Conservation (phyloP, 1,139 yeast genomes). For the Scheffersomyces quercinus region DNA sequence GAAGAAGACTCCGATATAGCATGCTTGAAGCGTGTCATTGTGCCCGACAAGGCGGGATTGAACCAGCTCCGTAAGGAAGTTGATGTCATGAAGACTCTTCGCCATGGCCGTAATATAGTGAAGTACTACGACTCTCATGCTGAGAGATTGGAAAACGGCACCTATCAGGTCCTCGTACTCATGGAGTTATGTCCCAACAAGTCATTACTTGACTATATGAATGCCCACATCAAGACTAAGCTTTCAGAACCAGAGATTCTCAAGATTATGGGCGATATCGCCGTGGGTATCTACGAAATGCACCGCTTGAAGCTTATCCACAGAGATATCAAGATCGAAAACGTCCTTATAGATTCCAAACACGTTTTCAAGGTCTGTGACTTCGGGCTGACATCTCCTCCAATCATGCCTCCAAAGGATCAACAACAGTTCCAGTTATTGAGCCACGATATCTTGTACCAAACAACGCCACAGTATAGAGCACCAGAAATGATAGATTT, state of each 20-base stretch:
- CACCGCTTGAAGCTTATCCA: constrained; percentile 65
- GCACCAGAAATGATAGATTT: constrained; percentile 83
- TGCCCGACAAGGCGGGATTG: constrained; percentile 68
- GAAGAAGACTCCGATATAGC: constrained; percentile 45
- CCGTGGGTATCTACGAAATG: constrained; percentile 71
- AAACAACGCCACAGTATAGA: constrained; percentile 82
- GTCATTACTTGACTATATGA: constrained; percentile 74
- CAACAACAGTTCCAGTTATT: constrained; percentile 60
- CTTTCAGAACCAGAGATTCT: constrained; percentile 62
- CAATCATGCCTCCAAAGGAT: constrained; percentile 63
- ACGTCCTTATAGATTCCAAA: constrained; percentile 62
- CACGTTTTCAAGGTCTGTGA: constrained; percentile 69
- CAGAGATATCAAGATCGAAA: constrained; percentile 78
- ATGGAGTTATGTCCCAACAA: constrained; percentile 80
- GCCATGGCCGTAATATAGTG: constrained; percentile 59
- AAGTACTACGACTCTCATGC: constrained; percentile 78
- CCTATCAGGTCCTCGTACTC: constrained; percentile 71
- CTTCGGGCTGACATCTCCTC: constrained; percentile 70
- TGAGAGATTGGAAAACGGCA: constrained; percentile 52
- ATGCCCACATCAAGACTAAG: constrained; percentile 63
- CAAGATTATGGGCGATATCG: constrained; percentile 65
- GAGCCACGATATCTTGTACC: constrained; percentile 67
- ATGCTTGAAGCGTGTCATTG: constrained; percentile 75
- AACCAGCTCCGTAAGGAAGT: constrained; percentile 71
- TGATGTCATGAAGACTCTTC: constrained; percentile 73